These are phyloP conservation scores for Suillus paluster DNA, from an alignment of 768 basidiomycete species.

Conservation along the genomic window DNA sequence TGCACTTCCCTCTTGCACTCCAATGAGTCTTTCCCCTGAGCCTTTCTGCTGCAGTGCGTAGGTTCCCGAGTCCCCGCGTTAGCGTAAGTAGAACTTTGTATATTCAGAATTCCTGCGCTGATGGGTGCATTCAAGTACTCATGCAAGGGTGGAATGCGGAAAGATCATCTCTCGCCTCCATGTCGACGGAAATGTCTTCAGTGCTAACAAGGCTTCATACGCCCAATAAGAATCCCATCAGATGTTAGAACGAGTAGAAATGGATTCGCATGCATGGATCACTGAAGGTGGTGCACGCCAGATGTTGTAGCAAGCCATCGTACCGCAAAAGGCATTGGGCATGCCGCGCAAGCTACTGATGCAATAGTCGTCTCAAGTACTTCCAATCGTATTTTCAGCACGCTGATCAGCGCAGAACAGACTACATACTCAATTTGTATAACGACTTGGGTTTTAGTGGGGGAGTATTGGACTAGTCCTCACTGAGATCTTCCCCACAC, in stretches of 20 bases:
- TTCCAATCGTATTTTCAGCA: neutral
- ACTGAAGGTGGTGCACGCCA: constrained; percentile 8
- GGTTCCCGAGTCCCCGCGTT: neutral
- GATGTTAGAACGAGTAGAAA: constrained; percentile 12
- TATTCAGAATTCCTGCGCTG: neutral
- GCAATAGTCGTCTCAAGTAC: constrained; percentile 1
- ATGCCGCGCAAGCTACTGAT: constrained; percentile 2
- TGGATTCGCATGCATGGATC: constrained; percentile 11
- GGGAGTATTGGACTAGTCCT: too few species aligned
- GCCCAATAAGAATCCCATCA: constrained; percentile 9
- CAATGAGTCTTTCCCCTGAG: neutral
- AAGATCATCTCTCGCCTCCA: neutral
- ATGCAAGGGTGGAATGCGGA: neutral
- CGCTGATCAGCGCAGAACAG: neutral
- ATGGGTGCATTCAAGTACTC: neutral
- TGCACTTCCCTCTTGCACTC: neutral
- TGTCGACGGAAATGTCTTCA: neutral
- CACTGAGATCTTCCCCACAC: constrained; percentile 8
- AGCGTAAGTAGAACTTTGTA: neutral
- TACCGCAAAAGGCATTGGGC: constrained; percentile 11
- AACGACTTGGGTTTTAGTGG: neutral
- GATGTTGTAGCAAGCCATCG: constrained; percentile 9
- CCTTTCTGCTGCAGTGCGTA: neutral
- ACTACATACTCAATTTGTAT: constrained; percentile 6
- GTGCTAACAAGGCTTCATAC: neutral